Conservation (phyloP, 345 rosid species). For the Rubroshorea leprosula region DNA sequence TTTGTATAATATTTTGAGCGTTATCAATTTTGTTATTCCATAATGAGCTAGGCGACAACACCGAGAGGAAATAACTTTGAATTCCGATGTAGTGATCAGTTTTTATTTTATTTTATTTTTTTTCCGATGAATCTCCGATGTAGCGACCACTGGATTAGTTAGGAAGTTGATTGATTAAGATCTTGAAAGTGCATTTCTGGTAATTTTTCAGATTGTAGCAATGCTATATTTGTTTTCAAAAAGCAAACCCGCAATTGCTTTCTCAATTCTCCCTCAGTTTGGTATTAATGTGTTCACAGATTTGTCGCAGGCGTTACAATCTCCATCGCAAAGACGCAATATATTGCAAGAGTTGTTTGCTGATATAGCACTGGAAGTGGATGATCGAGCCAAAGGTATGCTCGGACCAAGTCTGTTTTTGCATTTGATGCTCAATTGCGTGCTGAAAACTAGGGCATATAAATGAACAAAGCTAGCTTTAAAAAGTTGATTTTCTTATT, state of each 20-base stretch:
- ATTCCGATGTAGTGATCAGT: too few species aligned
- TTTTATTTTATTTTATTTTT: too few species aligned
- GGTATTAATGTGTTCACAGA: neutral
- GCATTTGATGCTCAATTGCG: neutral
- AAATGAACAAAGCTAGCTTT: neutral
- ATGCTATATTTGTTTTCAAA: too few species aligned
- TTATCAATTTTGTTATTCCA: too few species aligned
- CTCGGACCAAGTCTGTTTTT: neutral
- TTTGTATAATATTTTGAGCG: too few species aligned
- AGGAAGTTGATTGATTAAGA: conserved; percentile 3
- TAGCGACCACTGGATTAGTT: neutral
- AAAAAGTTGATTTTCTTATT: neutral
- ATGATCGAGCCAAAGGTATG: conserved; percentile 82
- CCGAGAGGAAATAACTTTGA: neutral
- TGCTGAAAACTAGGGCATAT: neutral
- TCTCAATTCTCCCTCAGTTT: neutral
- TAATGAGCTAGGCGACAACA: neutral
- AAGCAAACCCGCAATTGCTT: neutral
- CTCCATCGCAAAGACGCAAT: conserved; percentile 80
- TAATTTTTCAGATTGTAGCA: neutral
- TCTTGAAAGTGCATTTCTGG: neutral
- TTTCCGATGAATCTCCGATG: too few species aligned
- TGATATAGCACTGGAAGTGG: conserved; percentile 87
- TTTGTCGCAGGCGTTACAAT: conserved; percentile 62
- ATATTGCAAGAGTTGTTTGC: conserved; percentile 83